Evolutionary conservation across 306 rosid genomes (phyloP).

Genomic region (Glycine tomentella): DNA sequence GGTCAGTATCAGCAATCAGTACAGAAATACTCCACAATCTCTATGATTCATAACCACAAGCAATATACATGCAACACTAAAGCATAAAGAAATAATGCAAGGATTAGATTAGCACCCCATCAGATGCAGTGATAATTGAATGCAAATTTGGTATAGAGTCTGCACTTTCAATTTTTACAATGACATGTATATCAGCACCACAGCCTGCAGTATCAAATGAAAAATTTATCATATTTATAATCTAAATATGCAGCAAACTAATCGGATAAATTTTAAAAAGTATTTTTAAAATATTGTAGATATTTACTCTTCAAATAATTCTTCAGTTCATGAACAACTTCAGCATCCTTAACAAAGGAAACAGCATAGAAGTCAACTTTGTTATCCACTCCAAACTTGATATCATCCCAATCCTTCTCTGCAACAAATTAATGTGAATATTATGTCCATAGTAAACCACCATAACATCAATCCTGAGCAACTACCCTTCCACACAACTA

Average conservation of each 20-base stretch:
- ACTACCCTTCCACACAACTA: slow-evolving; percentile 1
- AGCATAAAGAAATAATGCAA: slow-evolving; percentile 31
- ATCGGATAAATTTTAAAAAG: not conserved
- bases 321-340: slow-evolving; percentile 94
- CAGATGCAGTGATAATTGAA: slow-evolving; percentile 82
- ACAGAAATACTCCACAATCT: slow-evolving; percentile 19
- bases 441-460: slow-evolving; percentile 17
- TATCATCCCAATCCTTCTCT: slow-evolving; percentile 99
- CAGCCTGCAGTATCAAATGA: slow-evolving; percentile 63
- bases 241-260: slow-evolving; percentile 28
- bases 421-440: slow-evolving; percentile 55
- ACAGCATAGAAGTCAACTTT: slow-evolving; percentile 99
- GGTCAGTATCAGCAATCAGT: slow-evolving; percentile 16
- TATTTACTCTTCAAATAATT: slow-evolving; percentile 80
- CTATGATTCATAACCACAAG: not conserved
- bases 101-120: slow-evolving; percentile 56
- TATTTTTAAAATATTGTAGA: not conserved
- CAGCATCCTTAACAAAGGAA: slow-evolving; percentile 96
- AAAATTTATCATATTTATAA: slow-evolving; percentile 26
- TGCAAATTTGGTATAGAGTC: slow-evolving; percentile 93
- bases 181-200: slow-evolving; percentile 90
- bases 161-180: slow-evolving; percentile 96
- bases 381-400: slow-evolving; percentile 97
- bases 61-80: too few species aligned
- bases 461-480: slow-evolving; percentile 14